Percentiles rank a stretch among this genome's conserved stretches.
Conservation (phyloP, 768 basidiomycete genomes). For the Tubosaeta sp. region DNA sequence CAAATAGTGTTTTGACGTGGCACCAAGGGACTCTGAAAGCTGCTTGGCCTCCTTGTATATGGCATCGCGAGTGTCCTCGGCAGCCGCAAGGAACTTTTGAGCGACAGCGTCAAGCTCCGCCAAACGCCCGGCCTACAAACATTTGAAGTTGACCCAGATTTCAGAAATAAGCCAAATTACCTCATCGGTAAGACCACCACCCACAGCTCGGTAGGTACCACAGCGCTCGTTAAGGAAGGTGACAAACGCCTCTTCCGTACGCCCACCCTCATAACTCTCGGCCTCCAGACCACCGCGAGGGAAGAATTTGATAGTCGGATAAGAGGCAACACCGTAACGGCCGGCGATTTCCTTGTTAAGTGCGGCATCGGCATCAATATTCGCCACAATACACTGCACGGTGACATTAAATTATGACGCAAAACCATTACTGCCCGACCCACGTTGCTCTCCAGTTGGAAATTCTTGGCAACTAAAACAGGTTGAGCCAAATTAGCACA, state of each 20-base stretch:
- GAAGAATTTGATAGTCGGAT: slow-evolving; percentile 97
- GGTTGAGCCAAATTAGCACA: neutral
- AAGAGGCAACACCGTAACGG: slow-evolving; percentile 72
- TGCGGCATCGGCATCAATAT: slow-evolving; percentile 84
- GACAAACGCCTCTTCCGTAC: slow-evolving; percentile 74
- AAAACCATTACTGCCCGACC: slow-evolving; percentile 12
- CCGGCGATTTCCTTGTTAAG: slow-evolving; percentile 66
- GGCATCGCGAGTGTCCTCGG: slow-evolving; percentile 50
- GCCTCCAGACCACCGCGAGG: slow-evolving; percentile 63
- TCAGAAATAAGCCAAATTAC: slow-evolving; percentile 32
- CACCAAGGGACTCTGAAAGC: slow-evolving; percentile 46
- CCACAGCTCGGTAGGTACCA: slow-evolving; percentile 77
- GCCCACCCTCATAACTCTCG: slow-evolving; percentile 63
- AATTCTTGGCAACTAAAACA: slow-evolving; percentile 63
- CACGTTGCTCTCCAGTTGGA: slow-evolving; percentile 74
- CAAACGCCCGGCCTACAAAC: slow-evolving; percentile 72
- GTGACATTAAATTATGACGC: slow-evolving; percentile 6
- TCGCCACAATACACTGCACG: slow-evolving; percentile 78
- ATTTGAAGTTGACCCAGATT: slow-evolving; percentile 1
- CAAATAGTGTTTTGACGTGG: slow-evolving; percentile 70
- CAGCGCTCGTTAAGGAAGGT: slow-evolving; percentile 81
- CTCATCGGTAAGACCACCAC: slow-evolving; percentile 73
- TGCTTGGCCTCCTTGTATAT: slow-evolving; percentile 62
- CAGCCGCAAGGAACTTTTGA: slow-evolving; percentile 63
- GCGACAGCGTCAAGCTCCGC: slow-evolving; percentile 76